phyloP scores from a whole-genome alignment of 2,329 filamentous ascomycete species.

The Neonectria magnoliae region DNA sequence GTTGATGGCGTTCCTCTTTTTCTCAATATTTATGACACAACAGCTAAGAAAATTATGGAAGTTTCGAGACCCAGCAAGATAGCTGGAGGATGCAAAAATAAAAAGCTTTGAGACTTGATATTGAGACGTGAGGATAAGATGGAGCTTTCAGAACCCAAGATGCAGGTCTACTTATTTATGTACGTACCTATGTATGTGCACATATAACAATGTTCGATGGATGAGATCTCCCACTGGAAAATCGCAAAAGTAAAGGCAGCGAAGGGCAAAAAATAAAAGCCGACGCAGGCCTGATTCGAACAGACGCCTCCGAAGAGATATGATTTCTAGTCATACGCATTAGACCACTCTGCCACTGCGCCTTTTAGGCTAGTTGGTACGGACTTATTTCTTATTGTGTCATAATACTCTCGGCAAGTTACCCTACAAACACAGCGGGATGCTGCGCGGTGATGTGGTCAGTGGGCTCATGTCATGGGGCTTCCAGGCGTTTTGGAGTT shows the following conservation, averaged over 20 bases:
- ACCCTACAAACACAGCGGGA: too few relatives aligned
- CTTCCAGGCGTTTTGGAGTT: not conserved
- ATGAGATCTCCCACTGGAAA: too few relatives aligned
- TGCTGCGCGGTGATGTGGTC: not conserved
- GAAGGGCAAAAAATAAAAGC: slow-evolving; percentile 4
- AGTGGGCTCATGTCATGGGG: not conserved
- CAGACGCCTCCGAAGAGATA: slow-evolving; percentile 47
- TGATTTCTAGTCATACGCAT: slow-evolving; percentile 49
- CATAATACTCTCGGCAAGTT: not conserved
- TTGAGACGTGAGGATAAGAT: too few relatives aligned
- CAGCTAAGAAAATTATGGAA: not conserved
- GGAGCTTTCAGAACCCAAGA: too few relatives aligned
- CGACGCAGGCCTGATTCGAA: slow-evolving; percentile 49
- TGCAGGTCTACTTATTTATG: too few relatives aligned
- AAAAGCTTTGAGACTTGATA: not conserved
- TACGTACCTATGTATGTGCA: too few relatives aligned
- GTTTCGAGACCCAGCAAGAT: too few relatives aligned
- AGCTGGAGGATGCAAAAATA: too few relatives aligned
- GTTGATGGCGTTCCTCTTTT: not conserved
- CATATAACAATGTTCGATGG: too few relatives aligned
- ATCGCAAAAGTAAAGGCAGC: not conserved
- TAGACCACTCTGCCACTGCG: slow-evolving; percentile 47
- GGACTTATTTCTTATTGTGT: not conserved
- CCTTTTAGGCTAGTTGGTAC: slow-evolving; percentile 23
- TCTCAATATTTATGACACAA: not conserved